phyloP scores from a whole-genome alignment of 768 basidiomycete genomes.

The Auricularia auricula-judae region DNA sequence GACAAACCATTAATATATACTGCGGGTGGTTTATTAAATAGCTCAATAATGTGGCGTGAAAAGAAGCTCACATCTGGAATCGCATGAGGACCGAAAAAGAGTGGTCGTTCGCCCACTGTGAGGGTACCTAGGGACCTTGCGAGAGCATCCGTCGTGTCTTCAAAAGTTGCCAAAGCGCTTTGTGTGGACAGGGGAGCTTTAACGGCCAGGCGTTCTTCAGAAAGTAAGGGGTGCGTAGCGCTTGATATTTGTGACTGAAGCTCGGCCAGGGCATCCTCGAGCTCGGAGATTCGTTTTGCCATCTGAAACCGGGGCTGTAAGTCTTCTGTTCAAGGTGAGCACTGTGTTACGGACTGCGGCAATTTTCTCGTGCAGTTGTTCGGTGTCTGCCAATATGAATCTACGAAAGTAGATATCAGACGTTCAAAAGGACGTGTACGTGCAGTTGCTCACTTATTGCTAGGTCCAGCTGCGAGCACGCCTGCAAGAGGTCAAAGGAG shows the following conservation, averaged over 20 bases:
- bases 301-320: slow-evolving; percentile 10
- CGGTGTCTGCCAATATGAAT: slow-evolving; percentile 40
- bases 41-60: neutral
- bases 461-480: slow-evolving; percentile 41
- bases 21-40: neutral
- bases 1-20: slow-evolving; percentile 5
- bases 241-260: slow-evolving; percentile 13
- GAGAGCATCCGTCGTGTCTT: neutral
- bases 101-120: slow-evolving; percentile 32
- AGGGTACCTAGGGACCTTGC: slow-evolving; percentile 29
- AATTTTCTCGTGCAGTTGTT: slow-evolving; percentile 37
- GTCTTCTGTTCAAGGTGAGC: no score
- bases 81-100: slow-evolving; percentile 39
- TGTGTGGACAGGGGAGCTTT: neutral
- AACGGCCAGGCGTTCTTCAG: slow-evolving; percentile 2
- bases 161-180: neutral
- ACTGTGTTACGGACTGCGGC: slow-evolving; percentile 11
- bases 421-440: neutral
- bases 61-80: slow-evolving; percentile 33
- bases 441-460: slow-evolving; percentile 35
- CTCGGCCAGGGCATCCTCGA: slow-evolving; percentile 31
- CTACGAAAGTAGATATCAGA: slow-evolving; percentile 15
- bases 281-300: slow-evolving; percentile 30
- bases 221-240: slow-evolving; percentile 12
- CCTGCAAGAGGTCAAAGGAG: slow-evolving; percentile 16